Evolutionary conservation across 1,284 basidiomycete genomes (phyloP).

Genomic region (Cutaneotrichosporon cyanovorans): DNA sequence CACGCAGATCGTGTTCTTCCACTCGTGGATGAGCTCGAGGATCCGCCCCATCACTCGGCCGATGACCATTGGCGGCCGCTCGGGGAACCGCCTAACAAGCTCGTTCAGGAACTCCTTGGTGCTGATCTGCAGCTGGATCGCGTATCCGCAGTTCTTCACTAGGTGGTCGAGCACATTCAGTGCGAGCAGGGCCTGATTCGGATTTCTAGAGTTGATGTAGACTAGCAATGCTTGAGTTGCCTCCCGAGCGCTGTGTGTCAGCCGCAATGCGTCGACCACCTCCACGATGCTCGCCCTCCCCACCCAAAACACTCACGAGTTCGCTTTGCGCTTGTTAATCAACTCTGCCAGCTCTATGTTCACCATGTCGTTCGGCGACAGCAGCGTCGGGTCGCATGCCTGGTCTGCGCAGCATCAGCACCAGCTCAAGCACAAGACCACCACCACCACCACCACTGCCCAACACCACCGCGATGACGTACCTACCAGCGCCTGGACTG

Average conservation of each 20-base stretch:
- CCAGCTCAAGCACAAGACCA: neutral
- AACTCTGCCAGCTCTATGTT: slow-evolving; percentile 91
- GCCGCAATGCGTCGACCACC: too few species aligned
- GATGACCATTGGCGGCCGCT: slow-evolving; percentile 90
- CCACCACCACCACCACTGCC: neutral
- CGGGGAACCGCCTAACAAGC: slow-evolving; percentile 93
- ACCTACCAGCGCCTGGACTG: slow-evolving; percentile 44
- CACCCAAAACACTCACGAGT: too few species aligned
- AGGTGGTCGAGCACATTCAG: slow-evolving; percentile 77
- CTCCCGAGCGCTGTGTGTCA: slow-evolving; percentile 28
- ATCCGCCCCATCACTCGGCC: slow-evolving; percentile 92
- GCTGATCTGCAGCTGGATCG: slow-evolving; percentile 93
- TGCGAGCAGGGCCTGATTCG: slow-evolving; percentile 36
- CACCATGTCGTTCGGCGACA: slow-evolving; percentile 82
- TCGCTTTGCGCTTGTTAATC: slow-evolving; percentile 92
- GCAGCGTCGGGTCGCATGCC: slow-evolving; percentile 78
- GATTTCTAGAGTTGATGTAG: slow-evolving; percentile 43
- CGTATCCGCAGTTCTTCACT: slow-evolving; percentile 91
- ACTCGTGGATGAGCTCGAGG: slow-evolving; percentile 77
- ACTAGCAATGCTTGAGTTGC: slow-evolving; percentile 50
- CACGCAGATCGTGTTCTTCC: slow-evolving; percentile 90
- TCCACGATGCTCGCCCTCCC: too few species aligned
- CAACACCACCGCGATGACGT: slow-evolving; percentile 10
- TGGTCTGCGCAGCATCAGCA: slow-evolving; percentile 49
- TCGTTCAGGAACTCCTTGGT: slow-evolving; percentile 99